phyloP scores from a whole-genome alignment of 129 eudicot genomes.

The Helianthus tuberosus region DNA sequence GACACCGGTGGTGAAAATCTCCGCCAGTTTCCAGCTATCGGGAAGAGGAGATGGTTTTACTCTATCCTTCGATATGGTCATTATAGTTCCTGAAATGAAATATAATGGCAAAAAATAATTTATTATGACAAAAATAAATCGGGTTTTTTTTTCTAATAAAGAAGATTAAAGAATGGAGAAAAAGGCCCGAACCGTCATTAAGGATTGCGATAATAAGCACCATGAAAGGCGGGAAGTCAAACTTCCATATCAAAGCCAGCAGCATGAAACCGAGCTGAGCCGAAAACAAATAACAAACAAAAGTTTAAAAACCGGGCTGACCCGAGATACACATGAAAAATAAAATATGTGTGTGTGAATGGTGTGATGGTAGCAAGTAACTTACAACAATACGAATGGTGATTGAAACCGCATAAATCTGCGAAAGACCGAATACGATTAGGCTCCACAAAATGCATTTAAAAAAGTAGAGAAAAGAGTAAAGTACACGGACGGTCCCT shows the following conservation, averaged over 20 bases:
- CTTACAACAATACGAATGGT: constrained; percentile 99
- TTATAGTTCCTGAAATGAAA: constrained; percentile 78
- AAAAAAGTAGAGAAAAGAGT: background rate
- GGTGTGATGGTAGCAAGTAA: background rate
- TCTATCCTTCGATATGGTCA: constrained; percentile 97
- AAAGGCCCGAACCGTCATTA: constrained; percentile 74
- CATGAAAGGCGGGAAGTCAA: constrained; percentile 99
- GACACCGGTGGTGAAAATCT: constrained; percentile 85
- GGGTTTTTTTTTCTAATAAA: background rate
- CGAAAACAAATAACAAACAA: constrained; percentile 6
- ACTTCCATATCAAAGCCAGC: constrained; percentile 89
- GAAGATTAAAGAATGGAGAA: background rate
- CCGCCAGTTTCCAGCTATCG: constrained; percentile 97
- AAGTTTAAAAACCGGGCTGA: background rate
- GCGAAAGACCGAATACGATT: constrained; percentile 22
- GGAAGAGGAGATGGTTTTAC: constrained; percentile 96
- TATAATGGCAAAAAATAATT: background rate
- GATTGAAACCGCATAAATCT: constrained; percentile 99
- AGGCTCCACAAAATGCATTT: background rate
- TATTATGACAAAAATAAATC: background rate
- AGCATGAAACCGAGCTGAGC: constrained; percentile 96
- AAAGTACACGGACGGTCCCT: no score
- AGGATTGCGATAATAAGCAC: constrained; percentile 98
- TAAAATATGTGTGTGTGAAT: background rate
- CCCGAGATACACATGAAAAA: background rate